Evolutionary conservation across 352 stramenopile genomes (phyloP).

Genomic region (Pythium folliculosum): DNA sequence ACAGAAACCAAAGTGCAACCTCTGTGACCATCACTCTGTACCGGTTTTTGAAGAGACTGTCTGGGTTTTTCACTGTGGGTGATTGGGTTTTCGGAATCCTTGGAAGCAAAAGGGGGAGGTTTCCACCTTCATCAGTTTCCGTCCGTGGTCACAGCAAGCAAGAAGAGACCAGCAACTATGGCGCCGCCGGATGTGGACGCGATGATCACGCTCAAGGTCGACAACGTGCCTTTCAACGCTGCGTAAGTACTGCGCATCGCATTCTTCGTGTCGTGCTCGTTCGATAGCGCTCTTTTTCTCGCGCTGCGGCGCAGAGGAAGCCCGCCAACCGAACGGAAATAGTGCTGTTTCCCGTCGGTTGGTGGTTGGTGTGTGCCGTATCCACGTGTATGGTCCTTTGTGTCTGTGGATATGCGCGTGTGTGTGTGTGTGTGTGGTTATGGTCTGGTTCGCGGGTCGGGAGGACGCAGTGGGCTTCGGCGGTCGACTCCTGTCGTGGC

Average conservation of each 20-base stretch:
- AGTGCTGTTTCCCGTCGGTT: background rate
- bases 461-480: conserved; percentile 1
- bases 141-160: background rate
- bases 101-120: conserved; percentile 15
- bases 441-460: background rate
- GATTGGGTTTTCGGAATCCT: conserved; percentile 21
- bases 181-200: conserved; percentile 75
- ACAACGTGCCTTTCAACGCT: conserved; percentile 85
- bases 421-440: background rate
- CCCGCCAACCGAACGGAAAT: background rate
- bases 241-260: conserved; percentile 38
- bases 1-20: conserved; percentile 13
- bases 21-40: conserved; percentile 10
- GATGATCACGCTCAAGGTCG: conserved; percentile 89
- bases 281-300: conserved; percentile 17
- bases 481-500: conserved; percentile 5
- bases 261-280: conserved; percentile 19
- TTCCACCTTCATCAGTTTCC: conserved; percentile 12
- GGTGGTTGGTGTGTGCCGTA: background rate
- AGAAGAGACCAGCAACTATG: conserved; percentile 37
- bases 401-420: background rate
- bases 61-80: conserved; percentile 8
- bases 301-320: conserved; percentile 11
- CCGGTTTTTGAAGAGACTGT: conserved; percentile 1
- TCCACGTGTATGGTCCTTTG: background rate